Evolutionary conservation across 2,329 filamentous ascomycete genomes (phyloP).

Genomic region (Penicillium sp.): DNA sequence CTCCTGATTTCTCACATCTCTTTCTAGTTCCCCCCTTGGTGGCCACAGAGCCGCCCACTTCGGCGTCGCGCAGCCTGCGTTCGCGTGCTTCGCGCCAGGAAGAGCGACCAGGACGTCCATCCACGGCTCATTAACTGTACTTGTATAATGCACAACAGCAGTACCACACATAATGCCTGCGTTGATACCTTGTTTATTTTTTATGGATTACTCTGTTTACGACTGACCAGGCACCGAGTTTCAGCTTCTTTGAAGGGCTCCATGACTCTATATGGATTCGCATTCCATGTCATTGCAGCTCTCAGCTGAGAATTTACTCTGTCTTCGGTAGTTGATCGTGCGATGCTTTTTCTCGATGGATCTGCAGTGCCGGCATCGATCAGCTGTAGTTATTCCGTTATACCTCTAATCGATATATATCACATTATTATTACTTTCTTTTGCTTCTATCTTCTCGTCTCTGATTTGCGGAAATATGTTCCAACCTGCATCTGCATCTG

Average conservation of each 20-base stretch:
- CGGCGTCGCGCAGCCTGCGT: conserved; percentile 17
- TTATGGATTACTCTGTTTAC: too few relatives aligned
- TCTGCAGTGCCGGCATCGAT: too few relatives aligned
- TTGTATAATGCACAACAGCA: conserved; percentile 1
- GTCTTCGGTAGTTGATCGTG: too few relatives aligned
- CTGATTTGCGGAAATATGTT: neutral
- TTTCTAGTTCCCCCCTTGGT: conserved; percentile 17
- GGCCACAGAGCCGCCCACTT: conserved; percentile 15
- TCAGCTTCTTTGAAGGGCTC: neutral
- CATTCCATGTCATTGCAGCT: too few relatives aligned
- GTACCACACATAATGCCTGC: neutral
- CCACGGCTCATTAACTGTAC: conserved; percentile 19
- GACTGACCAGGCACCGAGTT: too few relatives aligned
- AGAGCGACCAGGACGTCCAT: conserved; percentile 14
- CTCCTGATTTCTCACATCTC: neutral
- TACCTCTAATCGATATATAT: too few relatives aligned
- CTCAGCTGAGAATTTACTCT: too few relatives aligned
- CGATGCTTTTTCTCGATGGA: too few relatives aligned
- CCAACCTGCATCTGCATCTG: neutral
- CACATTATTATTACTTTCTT: too few relatives aligned
- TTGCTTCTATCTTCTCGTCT: neutral
- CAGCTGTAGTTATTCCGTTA: too few relatives aligned
- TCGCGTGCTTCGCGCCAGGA: conserved; percentile 17
- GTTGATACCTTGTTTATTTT: neutral
- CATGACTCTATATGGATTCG: neutral